Conservation (phyloP, 345 rosid genomes). For the Draba incana region DNA sequence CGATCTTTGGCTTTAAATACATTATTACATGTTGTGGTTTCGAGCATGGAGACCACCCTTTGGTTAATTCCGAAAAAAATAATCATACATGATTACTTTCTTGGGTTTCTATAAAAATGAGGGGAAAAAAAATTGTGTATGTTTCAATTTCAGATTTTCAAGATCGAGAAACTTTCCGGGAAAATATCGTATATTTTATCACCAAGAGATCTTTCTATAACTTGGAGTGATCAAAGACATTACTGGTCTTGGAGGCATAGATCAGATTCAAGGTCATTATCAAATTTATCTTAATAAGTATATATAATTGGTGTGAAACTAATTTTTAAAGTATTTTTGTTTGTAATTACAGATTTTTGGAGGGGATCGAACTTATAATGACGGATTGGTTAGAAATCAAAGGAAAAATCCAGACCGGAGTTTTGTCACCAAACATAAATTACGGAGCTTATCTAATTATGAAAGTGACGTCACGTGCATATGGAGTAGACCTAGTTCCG, state of each 20-base stretch:
- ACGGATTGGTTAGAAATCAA: conserved; percentile 49
- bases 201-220: conserved; percentile 71
- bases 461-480: conserved; percentile 44
- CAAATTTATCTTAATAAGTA: neutral
- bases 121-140: neutral
- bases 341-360: conserved; percentile 46
- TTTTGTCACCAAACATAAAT: conserved; percentile 49
- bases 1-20: neutral
- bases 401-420: conserved; percentile 45
- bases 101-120: neutral
- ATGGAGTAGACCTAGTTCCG: conserved; percentile 58
- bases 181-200: conserved; percentile 57
- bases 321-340: neutral
- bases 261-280: conserved; percentile 59
- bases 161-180: conserved; percentile 63
- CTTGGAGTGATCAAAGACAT: conserved; percentile 60
- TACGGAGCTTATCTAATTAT: conserved; percentile 58
- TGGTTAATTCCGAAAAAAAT: too few species aligned
- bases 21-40: too few species aligned
- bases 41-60: too few species aligned
- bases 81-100: neutral
- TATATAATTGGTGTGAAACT: neutral
- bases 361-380: conserved; percentile 49
- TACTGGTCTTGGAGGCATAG: conserved; percentile 63
- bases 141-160: conserved; percentile 51